Evolutionary conservation across 2,329 filamentous ascomycete genomes (phyloP).

Genomic region (Trichoderma brevicompactum): DNA sequence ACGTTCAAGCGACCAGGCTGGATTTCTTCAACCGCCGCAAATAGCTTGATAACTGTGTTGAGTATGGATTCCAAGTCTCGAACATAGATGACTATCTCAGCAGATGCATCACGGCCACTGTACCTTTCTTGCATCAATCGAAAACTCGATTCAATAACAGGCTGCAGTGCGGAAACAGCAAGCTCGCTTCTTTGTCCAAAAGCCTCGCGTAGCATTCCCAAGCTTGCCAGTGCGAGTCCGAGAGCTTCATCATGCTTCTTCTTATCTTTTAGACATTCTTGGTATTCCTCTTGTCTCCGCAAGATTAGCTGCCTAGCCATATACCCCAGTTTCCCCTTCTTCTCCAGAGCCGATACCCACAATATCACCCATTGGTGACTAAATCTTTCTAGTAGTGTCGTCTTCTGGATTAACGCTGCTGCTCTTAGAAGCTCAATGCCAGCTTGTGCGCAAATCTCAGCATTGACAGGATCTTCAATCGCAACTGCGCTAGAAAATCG

Average conservation of each 20-base stretch:
- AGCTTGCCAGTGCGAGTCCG: neutral
- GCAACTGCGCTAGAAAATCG: neutral
- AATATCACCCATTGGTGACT: neutral
- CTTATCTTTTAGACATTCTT: neutral
- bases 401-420: neutral
- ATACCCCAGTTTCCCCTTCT: neutral
- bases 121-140: neutral
- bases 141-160: neutral
- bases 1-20: neutral
- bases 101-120: neutral
- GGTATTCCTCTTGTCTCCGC: neutral
- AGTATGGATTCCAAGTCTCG: neutral
- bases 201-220: neutral
- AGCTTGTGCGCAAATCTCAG: conserved; percentile 1
- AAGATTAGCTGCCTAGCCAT: neutral
- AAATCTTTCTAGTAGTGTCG: neutral
- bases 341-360: neutral
- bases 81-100: neutral
- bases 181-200: neutral
- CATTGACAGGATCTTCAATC: neutral
- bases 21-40: neutral
- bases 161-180: neutral
- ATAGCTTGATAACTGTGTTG: neutral
- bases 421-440: conserved; percentile 10
- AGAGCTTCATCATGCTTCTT: neutral